Percentiles rank a stretch among this genome's conserved stretches.
These are phyloP conservation scores for Juncus effusus DNA, from an alignment of 176 grass and related monocot species.

Conservation along the genomic window DNA sequence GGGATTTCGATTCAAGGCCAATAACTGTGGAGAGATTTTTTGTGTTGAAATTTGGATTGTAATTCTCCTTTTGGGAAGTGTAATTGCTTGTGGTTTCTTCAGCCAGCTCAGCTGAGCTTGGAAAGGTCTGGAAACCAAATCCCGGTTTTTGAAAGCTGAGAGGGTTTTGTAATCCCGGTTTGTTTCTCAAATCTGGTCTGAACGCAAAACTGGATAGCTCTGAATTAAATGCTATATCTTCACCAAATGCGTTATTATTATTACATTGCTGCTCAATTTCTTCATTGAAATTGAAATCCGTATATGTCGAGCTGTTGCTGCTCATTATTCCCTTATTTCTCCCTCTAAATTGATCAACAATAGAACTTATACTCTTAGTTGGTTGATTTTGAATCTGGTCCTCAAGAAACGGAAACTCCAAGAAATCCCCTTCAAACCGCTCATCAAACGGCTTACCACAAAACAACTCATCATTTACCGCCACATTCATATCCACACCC, in stretches of 20 bases:
- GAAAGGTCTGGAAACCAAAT: conserved; percentile 45
- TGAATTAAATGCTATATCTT: conserved; percentile 31
- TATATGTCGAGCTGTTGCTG: conserved; percentile 25
- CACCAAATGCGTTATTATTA: conserved; percentile 33
- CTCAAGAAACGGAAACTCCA: conserved; percentile 34
- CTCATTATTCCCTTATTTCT: conserved; percentile 26
- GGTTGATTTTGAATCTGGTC: conserved; percentile 22
- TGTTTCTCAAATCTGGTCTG: conserved; percentile 28
- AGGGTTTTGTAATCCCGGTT: conserved; percentile 28
- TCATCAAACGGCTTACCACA: conserved; percentile 30
- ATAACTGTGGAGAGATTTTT: conserved; percentile 32
- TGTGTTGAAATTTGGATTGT: conserved; percentile 33
- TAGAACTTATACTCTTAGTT: conserved; percentile 29
- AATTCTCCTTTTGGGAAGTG: conserved; percentile 33
- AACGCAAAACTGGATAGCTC: conserved; percentile 41
- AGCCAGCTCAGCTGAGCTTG: conserved; percentile 52
- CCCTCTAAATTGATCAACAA: conserved; percentile 39
- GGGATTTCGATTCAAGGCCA: conserved; percentile 30
- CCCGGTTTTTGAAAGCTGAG: conserved; percentile 26
- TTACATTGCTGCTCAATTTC: conserved; percentile 17
- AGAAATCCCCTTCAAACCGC: conserved; percentile 34
- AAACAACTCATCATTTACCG: conserved; percentile 10
- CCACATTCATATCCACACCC: conserved; percentile 23
- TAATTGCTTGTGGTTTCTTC: conserved; percentile 33
- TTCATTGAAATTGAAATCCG: conserved; percentile 39